Evolutionary conservation across 2,329 filamentous ascomycete genomes (phyloP).

Genomic region (Xylaria sp.): DNA sequence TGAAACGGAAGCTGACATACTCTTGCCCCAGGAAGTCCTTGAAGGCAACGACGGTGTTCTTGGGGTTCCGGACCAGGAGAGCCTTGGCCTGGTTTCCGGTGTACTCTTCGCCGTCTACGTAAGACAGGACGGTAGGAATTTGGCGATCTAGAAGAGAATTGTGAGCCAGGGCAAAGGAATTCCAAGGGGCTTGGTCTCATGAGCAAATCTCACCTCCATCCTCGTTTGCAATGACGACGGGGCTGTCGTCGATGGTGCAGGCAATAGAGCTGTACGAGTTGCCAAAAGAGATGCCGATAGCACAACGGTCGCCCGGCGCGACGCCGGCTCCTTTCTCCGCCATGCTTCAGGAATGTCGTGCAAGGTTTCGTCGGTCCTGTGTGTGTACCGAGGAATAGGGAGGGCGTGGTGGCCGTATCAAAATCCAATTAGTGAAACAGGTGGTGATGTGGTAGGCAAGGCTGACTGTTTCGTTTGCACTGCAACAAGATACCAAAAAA

Average conservation of each 20-base stretch:
- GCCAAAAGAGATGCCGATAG: constrained; percentile 97
- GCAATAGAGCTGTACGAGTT: constrained; percentile 99
- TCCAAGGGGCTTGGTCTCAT: background rate
- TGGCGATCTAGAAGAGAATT: constrained; percentile 77
- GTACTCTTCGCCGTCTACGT: constrained; percentile 96
- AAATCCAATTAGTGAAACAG: constrained; percentile 22
- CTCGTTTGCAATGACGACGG: constrained; percentile 98
- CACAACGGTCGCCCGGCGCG: constrained; percentile 70
- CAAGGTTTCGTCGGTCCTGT: background rate
- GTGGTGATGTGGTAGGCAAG: constrained; percentile 31
- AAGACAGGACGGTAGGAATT: constrained; percentile 94
- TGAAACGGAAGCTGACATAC: constrained; percentile 62
- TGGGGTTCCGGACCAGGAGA: constrained; percentile 90
- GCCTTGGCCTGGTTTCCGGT: constrained; percentile 95
- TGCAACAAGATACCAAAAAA: constrained; percentile 43
- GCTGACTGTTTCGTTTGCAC: constrained; percentile 30
- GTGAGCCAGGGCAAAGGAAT: constrained; percentile 21
- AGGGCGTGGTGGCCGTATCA: constrained; percentile 24
- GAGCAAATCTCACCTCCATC: constrained; percentile 80
- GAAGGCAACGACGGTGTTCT: constrained; percentile 96
- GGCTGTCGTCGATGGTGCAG: constrained; percentile 91
- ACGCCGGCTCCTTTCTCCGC: constrained; percentile 55
- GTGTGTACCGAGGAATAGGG: constrained; percentile 8
- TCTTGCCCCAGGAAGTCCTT: constrained; percentile 95
- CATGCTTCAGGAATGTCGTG: constrained; percentile 25